These are phyloP conservation scores for Litsea cubeba DNA, from an alignment of 164 flowering plant species.

Conservation along the genomic window DNA sequence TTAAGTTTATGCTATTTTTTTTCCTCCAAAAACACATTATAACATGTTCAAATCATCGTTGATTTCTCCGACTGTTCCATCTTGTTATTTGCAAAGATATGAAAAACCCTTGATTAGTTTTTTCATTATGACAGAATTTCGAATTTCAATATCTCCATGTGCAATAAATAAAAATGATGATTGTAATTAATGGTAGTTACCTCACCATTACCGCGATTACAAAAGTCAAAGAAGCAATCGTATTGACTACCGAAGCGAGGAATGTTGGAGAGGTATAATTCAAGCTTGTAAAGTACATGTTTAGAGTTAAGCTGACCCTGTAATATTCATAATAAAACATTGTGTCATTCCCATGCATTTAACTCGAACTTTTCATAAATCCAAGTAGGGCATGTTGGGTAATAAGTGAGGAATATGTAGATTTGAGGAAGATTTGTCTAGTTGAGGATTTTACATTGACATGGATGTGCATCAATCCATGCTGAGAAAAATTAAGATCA, in stretches of 20 bases:
- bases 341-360: not conserved
- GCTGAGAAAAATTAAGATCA: not conserved
- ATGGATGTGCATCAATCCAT: not conserved
- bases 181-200: conserved; percentile 18
- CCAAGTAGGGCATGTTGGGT: too few species aligned
- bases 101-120: too few species aligned
- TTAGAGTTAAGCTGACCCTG: conserved; percentile 69
- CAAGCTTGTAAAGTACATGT: conserved; percentile 80
- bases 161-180: not conserved
- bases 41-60: too few species aligned
- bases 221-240: conserved; percentile 34
- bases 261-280: conserved; percentile 81
- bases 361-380: not conserved
- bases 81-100: too few species aligned
- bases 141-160: too few species aligned
- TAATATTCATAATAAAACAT: conserved; percentile 8
- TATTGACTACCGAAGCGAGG: conserved; percentile 47
- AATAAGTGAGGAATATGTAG: too few species aligned
- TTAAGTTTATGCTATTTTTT: too few species aligned
- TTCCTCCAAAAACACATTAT: too few species aligned
- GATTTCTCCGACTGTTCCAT: too few species aligned
- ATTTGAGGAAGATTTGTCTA: too few species aligned
- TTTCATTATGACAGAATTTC: too few species aligned
- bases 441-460: too few species aligned
- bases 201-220: conserved; percentile 50